Base-by-base conservation (phyloP, 345 rosid genomes). In the Passiflora organensis region DNA sequence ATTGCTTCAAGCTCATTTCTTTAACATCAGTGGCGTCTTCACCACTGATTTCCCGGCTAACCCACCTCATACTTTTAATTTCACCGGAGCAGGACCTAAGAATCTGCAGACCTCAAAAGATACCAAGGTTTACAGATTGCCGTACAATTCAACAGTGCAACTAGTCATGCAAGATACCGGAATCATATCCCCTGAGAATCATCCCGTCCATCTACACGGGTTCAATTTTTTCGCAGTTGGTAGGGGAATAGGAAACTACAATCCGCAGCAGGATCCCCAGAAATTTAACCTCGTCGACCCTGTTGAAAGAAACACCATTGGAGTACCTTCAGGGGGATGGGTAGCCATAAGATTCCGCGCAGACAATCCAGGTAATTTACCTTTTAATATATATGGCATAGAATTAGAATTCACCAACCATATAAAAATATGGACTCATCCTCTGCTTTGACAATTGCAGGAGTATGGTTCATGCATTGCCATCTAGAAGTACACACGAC, bases 391-490 rank as follows among this genome's bases (percentile, higher is more conserved):
- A n/a, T n/a, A n/a, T n/a, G n/a, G n/a, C n/a, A n/a, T n/a, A n/a
- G n/a, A n/a, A n/a, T n/a, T n/a, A n/a, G n/a, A n/a, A n/a, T n/a
- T n/a, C n/a, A n/a, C n/a, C n/a, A n/a, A n/a, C n/a, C n/a, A n/a
- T n/a, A n/a, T n/a, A n/a, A n/a, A n/a, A n/a, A n/a, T n/a, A n/a
- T n/a, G n/a, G 53, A 25, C 20, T 9, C 22, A 2, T 22, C 39
- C 11, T 20, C 17, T 19, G 6, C 19, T 62, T 69, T 41, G 51
- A 20, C 24, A 10, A 43, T 32, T 63, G 55, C 67, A 93, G 97
- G 99, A 15, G 91, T 93, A 22, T 93, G 97, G 99, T 89, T 91
- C 71, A 66, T 91, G 93, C 97, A 91, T n/a, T n/a, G n/a, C n/a
- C n/a, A n/a, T n/a, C n/a, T n/a, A n/a, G n/a, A n/a, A n/a, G n/a